These are phyloP conservation scores for Naganishia sp. DNA, from an alignment of 1,284 basidiomycete species.

Conservation along the genomic window DNA sequence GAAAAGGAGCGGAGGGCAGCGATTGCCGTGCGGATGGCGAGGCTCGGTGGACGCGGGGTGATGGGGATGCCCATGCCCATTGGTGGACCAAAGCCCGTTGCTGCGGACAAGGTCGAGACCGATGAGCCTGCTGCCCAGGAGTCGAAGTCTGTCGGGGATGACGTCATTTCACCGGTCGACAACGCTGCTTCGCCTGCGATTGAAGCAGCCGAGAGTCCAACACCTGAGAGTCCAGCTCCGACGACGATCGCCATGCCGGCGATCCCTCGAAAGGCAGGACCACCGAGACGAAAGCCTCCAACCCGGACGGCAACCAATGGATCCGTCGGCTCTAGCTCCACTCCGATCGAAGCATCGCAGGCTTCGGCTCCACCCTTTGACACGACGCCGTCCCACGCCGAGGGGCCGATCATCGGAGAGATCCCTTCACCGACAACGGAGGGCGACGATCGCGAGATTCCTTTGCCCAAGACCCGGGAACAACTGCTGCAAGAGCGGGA, in stretches of 20 bases:
- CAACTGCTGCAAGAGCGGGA: constrained; percentile 37
- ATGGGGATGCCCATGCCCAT: constrained; percentile 45
- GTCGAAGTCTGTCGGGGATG: background rate
- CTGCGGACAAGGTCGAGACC: background rate
- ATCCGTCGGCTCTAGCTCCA: constrained; percentile 3
- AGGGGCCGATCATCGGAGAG: background rate
- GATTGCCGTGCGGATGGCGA: constrained; percentile 57
- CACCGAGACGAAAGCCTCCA: constrained; percentile 29
- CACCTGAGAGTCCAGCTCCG: constrained; percentile 9
- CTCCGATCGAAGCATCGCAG: background rate
- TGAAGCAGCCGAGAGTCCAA: background rate
- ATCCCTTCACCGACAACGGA: constrained; percentile 15
- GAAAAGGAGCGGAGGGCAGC: constrained; percentile 54
- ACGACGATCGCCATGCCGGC: constrained; percentile 36
- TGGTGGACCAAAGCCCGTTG: constrained; percentile 35
- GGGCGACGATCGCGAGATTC: constrained; percentile 41
- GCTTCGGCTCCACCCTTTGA: background rate
- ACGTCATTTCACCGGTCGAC: background rate
- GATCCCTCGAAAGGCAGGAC: constrained; percentile 36
- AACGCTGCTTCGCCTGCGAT: background rate
- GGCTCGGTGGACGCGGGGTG: constrained; percentile 54
- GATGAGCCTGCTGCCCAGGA: background rate
- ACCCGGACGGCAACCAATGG: constrained; percentile 10
- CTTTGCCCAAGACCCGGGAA: constrained; percentile 42
- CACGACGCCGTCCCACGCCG: background rate